Percentiles rank a stretch among this genome's conserved stretches.
phyloP scores from a whole-genome alignment of 805 yeast species.

The Candida berthetii region DNA sequence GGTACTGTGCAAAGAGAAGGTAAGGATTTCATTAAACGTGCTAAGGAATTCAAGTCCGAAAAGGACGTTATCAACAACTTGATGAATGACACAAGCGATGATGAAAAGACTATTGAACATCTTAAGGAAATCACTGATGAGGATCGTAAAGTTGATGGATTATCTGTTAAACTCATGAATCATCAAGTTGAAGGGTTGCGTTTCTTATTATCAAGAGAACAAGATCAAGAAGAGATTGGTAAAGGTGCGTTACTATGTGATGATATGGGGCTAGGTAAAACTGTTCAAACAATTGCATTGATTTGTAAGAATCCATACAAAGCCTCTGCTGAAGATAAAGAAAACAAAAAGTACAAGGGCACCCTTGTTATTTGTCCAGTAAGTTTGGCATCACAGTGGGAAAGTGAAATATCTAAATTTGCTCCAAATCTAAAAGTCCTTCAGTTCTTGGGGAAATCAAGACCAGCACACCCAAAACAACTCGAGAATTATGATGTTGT shows the following conservation, averaged over 20 bases:
- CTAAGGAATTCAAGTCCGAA: too few species aligned
- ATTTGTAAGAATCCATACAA: conserved; percentile 25
- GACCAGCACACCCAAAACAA: conserved; percentile 29
- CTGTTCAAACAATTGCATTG: conserved; percentile 70
- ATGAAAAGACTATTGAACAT: conserved; percentile 9
- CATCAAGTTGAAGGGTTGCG: conserved; percentile 41
- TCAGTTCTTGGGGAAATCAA: conserved; percentile 45
- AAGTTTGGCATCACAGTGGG: conserved; percentile 69
- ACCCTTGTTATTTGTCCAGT: conserved; percentile 74
- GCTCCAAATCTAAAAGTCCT: conserved; percentile 37
- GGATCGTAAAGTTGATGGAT: conserved; percentile 26
- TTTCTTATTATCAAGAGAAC: conserved; percentile 35
- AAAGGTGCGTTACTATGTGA: conserved; percentile 72
- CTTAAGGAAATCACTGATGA: conserved; percentile 10
- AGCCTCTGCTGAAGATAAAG: background rate
- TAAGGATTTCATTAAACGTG: conserved; percentile 10
- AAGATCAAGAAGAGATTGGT: conserved; percentile 6
- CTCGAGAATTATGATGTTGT: conserved; percentile 52
- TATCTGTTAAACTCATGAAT: conserved; percentile 31
- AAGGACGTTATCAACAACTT: too few species aligned
- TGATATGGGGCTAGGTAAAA: conserved; percentile 89
- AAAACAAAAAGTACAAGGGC: conserved; percentile 20
- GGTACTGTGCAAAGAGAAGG: conserved; percentile 10
- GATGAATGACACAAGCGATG: too few species aligned
- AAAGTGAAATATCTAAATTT: conserved; percentile 52